phyloP scores from a whole-genome alignment of 306 rosid species.

The Senna tora region DNA sequence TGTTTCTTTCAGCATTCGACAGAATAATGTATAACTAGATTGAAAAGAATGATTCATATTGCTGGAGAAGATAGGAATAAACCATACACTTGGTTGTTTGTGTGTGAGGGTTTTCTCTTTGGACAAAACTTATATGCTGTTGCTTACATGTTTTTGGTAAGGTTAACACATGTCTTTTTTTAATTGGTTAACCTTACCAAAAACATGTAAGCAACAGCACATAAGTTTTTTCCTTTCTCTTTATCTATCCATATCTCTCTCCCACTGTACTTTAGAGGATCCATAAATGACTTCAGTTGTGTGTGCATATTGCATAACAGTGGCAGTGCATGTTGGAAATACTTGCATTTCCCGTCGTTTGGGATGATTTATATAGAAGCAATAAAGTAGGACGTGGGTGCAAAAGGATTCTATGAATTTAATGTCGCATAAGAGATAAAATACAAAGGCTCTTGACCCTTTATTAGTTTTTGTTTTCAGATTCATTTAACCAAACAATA shows the following conservation, averaged over 20 bases:
- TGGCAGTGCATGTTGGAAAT: background rate
- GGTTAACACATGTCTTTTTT: too few relatives aligned
- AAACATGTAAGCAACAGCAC: too few relatives aligned
- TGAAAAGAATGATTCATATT: background rate
- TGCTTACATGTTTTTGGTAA: too few relatives aligned
- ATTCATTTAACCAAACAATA: conserved; percentile 2
- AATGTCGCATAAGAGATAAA: background rate
- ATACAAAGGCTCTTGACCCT: background rate
- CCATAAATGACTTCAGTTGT: background rate
- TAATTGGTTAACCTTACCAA: too few relatives aligned
- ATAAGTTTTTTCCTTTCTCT: too few relatives aligned
- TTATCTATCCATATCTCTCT: too few relatives aligned
- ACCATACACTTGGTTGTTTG: too few relatives aligned
- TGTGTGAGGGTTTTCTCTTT: too few relatives aligned
- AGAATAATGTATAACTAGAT: background rate
- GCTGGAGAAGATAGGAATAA: too few relatives aligned
- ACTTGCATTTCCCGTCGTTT: conserved; percentile 1
- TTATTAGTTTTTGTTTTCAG: background rate
- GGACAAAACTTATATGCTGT: too few relatives aligned
- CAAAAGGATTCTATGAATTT: background rate
- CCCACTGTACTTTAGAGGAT: too few relatives aligned
- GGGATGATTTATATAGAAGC: background rate
- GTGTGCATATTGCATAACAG: background rate
- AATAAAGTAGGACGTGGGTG: background rate
- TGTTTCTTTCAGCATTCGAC: background rate